A percentile compares a stretch with the other conserved stretches of the same genome.
These are phyloP conservation scores for Penicillium flavigenum DNA, from an alignment of 495 filamentous ascomycete species.

Conservation along the genomic window DNA sequence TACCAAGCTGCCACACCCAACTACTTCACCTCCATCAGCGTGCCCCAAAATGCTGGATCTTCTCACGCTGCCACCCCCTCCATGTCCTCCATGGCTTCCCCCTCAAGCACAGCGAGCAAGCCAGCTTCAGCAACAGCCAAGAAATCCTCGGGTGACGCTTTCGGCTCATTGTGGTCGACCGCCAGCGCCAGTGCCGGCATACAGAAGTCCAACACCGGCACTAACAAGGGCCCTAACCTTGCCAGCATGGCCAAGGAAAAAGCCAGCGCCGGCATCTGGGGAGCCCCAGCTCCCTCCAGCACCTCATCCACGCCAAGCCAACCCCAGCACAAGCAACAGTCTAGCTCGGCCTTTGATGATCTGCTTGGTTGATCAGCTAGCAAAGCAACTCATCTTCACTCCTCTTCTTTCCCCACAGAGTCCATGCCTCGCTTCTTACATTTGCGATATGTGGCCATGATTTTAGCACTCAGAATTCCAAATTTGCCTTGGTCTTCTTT, in stretches of 20 bases:
- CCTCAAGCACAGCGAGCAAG: slow-evolving; percentile 37
- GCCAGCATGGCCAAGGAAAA: slow-evolving; percentile 96
- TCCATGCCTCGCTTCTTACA: background rate
- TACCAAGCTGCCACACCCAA: slow-evolving; percentile 83
- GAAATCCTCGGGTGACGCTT: slow-evolving; percentile 71
- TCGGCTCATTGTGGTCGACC: slow-evolving; percentile 79
- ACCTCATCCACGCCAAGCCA: slow-evolving; percentile 33
- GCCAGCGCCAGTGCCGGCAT: slow-evolving; percentile 73
- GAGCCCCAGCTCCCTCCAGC: slow-evolving; percentile 53
- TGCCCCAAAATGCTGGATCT: slow-evolving; percentile 28
- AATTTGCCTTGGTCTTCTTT: slow-evolving; percentile 5
- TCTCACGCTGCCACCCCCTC: slow-evolving; percentile 35
- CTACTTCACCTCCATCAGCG: slow-evolving; percentile 84
- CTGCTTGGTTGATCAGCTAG: slow-evolving; percentile 55
- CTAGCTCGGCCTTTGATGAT: slow-evolving; percentile 59
- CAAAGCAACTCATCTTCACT: background rate
- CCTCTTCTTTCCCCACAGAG: background rate
- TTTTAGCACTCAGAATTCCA: slow-evolving; percentile 14
- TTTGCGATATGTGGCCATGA: slow-evolving; percentile 7
- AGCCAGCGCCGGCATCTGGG: slow-evolving; percentile 92
- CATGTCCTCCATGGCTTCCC: slow-evolving; percentile 40
- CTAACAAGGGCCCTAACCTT: slow-evolving; percentile 70
- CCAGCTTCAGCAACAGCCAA: slow-evolving; percentile 51
- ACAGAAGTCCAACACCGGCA: slow-evolving; percentile 67
- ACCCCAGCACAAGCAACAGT: slow-evolving; percentile 35